Conservation (phyloP, 805 yeast species). For the Candida anglica region DNA sequence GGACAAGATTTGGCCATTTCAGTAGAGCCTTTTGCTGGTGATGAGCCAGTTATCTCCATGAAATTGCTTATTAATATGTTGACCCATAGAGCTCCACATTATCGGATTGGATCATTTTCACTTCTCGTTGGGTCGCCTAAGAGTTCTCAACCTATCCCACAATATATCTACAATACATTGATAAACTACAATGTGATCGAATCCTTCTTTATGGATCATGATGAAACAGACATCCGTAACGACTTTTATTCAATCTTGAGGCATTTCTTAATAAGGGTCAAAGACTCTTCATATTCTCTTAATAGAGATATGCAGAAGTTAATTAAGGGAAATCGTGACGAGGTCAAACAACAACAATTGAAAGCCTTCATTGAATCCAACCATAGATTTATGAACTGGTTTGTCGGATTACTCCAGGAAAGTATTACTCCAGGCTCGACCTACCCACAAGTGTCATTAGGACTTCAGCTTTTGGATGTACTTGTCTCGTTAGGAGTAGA, state of each 20-base stretch:
- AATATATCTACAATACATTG: slow-evolving; percentile 41
- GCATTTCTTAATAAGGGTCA: slow-evolving; percentile 58
- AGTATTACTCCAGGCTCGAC: slow-evolving; percentile 44
- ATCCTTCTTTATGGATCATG: slow-evolving; percentile 52
- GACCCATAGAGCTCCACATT: slow-evolving; percentile 37
- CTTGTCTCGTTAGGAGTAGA: slow-evolving; percentile 7
- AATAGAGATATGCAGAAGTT: slow-evolving; percentile 46
- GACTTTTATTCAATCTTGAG: slow-evolving; percentile 59
- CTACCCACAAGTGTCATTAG: slow-evolving; percentile 33
- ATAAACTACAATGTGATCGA: slow-evolving; percentile 34
- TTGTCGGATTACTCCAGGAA: slow-evolving; percentile 59
- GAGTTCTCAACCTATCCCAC: slow-evolving; percentile 53
- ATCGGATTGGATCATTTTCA: slow-evolving; percentile 55
- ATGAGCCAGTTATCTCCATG: slow-evolving; percentile 24
- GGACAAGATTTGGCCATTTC: slow-evolving; percentile 58
- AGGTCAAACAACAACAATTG: slow-evolving; percentile 9
- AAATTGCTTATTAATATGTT: slow-evolving; percentile 23
- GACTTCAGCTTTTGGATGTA: slow-evolving; percentile 13
- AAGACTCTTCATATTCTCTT: slow-evolving; percentile 63
- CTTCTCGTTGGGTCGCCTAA: slow-evolving; percentile 59
- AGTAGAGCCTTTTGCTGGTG: slow-evolving; percentile 44
- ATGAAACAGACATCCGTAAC: slow-evolving; percentile 64
- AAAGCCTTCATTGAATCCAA: neutral
- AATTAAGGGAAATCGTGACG: slow-evolving; percentile 18
- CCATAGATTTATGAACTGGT: slow-evolving; percentile 33